Base-by-base conservation (phyloP, 148 eudicot species). In the Bassia scoparia region DNA sequence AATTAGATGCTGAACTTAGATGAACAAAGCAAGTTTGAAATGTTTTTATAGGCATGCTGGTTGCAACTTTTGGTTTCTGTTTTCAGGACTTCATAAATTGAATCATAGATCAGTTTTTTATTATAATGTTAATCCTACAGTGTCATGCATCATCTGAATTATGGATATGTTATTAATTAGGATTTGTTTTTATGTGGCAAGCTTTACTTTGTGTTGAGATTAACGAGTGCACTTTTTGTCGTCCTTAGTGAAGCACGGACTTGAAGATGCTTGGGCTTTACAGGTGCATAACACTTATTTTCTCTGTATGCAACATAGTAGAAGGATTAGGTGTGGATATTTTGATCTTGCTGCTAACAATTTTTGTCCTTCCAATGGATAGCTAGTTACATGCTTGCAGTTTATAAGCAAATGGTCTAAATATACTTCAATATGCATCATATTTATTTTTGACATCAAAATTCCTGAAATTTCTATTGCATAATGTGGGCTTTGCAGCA, bases 221-320 rank as follows among this genome's bases (percentile, higher is more conserved):
- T 67, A 65, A 69, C 87, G 92, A 97, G 97, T 84, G 97, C 99
- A 66, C 87, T 95, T 73, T 78, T 92, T 81, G 99, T 95, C 77
- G 84, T 95, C 70, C 83, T 95, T 62, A 88, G 79, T 81, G 71
- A 79, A 73, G 85, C 97, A 73, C 97, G 43, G 92, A 95, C 74
- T 71, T 95, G 86, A 95, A 92, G 87, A 90, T 90, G 88, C 97
- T 95, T 63, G 99, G 97, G 70, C 85, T 95, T 81, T 95, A 78
- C 99, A 95, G 97, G 99, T 80, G 79, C 70, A 41, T 58, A 35
- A 55, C 24, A n/a, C n/a, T 52, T 23, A 21, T 53, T 67, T 4
- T 53, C 34, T 46, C 20, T 60, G n/a, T 18, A 56, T 9, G 55
- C 58, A 63, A 27, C 17, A 9, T 43, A 20, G 12, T 13, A 16